Evolutionary conservation across 2,329 filamentous ascomycete genomes (phyloP).

Genomic region (Talaromyces sp.): DNA sequence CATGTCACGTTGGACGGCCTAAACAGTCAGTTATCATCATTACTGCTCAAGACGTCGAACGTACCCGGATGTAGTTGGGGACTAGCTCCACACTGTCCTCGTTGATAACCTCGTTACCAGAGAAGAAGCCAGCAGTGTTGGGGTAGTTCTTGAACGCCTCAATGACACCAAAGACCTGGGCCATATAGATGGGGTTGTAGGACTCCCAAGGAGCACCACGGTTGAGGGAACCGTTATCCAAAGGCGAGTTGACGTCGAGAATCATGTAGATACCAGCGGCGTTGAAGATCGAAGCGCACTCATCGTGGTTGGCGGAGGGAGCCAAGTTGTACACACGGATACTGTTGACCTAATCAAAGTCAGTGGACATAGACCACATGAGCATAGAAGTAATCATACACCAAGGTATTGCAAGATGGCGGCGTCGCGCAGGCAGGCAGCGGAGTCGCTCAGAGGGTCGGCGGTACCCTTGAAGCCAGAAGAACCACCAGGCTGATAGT

Average conservation of each 20-base stretch:
- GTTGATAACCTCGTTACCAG: slow-evolving; percentile 67
- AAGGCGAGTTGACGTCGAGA: slow-evolving; percentile 62
- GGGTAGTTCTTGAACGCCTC: slow-evolving; percentile 66
- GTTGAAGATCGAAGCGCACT: slow-evolving; percentile 64
- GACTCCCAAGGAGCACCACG: slow-evolving; percentile 53
- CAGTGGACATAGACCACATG: neutral
- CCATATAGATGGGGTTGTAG: slow-evolving; percentile 56
- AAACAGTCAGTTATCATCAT: slow-evolving; percentile 21
- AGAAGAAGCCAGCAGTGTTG: slow-evolving; percentile 65
- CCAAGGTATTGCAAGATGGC: slow-evolving; percentile 62
- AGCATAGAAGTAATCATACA: slow-evolving; percentile 33
- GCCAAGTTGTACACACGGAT: slow-evolving; percentile 65
- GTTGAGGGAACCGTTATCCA: slow-evolving; percentile 56
- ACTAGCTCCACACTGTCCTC: slow-evolving; percentile 53
- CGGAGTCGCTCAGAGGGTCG: slow-evolving; percentile 58
- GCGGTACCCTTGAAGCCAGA: slow-evolving; percentile 53
- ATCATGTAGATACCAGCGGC: slow-evolving; percentile 65
- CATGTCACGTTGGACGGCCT: slow-evolving; percentile 63
- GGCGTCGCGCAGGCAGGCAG: slow-evolving; percentile 60
- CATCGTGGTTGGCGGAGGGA: slow-evolving; percentile 57
- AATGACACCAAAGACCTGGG: slow-evolving; percentile 60
- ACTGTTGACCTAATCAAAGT: slow-evolving; percentile 52
- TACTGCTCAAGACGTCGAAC: neutral
- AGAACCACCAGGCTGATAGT: slow-evolving; percentile 63
- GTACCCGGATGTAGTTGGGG: slow-evolving; percentile 56